phyloP scores from a whole-genome alignment of 495 filamentous ascomycete species.

The Zalerion maritima region DNA sequence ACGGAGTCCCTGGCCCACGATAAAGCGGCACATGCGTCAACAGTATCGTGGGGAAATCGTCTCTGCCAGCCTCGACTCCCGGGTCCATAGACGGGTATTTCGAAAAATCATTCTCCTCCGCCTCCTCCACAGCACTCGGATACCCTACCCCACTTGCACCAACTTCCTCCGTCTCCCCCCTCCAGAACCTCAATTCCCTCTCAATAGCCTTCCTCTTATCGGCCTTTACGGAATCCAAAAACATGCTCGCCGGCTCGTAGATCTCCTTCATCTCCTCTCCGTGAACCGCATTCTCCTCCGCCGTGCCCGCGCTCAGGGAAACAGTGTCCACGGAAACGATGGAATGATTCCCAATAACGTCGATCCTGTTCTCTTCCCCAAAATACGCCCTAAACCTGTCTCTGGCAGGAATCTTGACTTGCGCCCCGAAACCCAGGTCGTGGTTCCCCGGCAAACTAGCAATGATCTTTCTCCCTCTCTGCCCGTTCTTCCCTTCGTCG shows the following conservation, averaged over 20 bases:
- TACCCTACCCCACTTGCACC: conserved; percentile 32
- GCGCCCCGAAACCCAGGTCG: conserved; percentile 83
- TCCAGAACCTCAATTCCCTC: conserved; percentile 37
- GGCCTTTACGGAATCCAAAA: conserved; percentile 47
- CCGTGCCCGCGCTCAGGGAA: conserved; percentile 58
- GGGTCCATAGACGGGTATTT: conserved; percentile 25
- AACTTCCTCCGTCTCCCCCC: conserved; percentile 31
- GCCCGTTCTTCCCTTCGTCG: conserved; percentile 16
- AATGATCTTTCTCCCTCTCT: conserved; percentile 50
- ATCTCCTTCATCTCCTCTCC: conserved; percentile 30
- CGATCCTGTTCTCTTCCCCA: conserved; percentile 73
- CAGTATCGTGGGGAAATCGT: conserved; percentile 66
- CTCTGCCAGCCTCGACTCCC: conserved; percentile 17
- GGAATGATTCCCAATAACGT: conserved; percentile 87
- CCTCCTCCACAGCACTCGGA: conserved; percentile 36
- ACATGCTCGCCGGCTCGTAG: conserved; percentile 62
- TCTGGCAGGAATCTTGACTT: conserved; percentile 64
- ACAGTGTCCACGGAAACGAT: conserved; percentile 85
- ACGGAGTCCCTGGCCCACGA: conserved; percentile 64
- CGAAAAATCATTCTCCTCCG: conserved; percentile 24
- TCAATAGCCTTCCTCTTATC: conserved; percentile 37
- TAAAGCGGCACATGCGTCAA: conserved; percentile 87
- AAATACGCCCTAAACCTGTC: conserved; percentile 79
- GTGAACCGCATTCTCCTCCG: conserved; percentile 32
- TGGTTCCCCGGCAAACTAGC: conserved; percentile 87